Evolutionary conservation across 2,329 filamentous ascomycete species (phyloP).

Genomic region (Scedosporium apiospermum): DNA sequence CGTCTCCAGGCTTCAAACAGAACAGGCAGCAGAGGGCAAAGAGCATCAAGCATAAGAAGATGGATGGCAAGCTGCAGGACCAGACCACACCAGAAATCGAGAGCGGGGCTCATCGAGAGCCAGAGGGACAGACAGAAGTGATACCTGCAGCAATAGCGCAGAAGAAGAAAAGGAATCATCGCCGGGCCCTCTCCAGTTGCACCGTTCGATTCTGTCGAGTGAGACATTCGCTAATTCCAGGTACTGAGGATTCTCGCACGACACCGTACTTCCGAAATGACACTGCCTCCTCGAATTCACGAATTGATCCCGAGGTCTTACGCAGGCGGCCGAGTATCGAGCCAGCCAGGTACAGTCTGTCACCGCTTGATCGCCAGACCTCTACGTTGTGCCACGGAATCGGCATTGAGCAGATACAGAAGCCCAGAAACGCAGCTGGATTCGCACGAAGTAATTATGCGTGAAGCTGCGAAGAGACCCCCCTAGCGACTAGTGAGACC

Average conservation of each 20-base stretch:
- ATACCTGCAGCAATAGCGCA: background rate
- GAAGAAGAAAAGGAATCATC: background rate
- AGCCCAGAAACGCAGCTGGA: background rate
- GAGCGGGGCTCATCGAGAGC: background rate
- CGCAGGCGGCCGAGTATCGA: background rate
- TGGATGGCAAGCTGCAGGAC: background rate
- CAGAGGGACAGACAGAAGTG: background rate
- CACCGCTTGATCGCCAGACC: no score
- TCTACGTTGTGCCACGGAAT: no score
- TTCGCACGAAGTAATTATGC: no score
- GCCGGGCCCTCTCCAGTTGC: background rate
- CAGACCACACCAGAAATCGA: background rate
- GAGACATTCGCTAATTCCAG: background rate
- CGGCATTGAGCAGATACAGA: background rate
- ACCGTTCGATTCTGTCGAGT: background rate
- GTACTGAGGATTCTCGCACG: background rate
- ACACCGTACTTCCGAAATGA: background rate
- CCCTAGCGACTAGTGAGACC: background rate
- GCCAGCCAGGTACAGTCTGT: background rate
- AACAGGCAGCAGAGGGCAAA: background rate
- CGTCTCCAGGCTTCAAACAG: conserved; percentile 5
- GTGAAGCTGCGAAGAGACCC: background rate
- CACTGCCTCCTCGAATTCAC: no score
- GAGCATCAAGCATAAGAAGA: background rate
- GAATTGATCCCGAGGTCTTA: background rate